Percentiles rank a stretch among this genome's conserved stretches.
Evolutionary conservation across 2,329 filamentous ascomycete genomes (phyloP).

Genomic region (Fusarium guadeloupense): DNA sequence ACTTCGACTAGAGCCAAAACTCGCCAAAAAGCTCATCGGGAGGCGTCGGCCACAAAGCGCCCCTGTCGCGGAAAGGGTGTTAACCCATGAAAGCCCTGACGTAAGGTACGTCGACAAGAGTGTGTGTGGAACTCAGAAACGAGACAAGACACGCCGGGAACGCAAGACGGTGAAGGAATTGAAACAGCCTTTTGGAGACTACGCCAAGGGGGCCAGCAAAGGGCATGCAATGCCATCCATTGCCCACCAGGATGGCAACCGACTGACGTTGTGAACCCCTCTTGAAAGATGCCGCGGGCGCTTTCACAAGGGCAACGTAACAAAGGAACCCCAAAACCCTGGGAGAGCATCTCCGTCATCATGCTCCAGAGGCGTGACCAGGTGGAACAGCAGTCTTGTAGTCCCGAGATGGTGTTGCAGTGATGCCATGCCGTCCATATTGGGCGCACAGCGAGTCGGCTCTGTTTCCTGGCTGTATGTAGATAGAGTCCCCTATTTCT

Average conservation of each 20-base stretch:
- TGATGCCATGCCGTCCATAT: constrained; percentile 46
- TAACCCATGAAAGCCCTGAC: constrained; percentile 43
- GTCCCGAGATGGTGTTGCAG: constrained; percentile 38
- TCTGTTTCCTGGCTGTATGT: constrained; percentile 8
- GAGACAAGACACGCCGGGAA: constrained; percentile 44
- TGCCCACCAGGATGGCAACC: constrained; percentile 29
- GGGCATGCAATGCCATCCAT: constrained; percentile 25
- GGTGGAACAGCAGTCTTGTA: constrained; percentile 35
- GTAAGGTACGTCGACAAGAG: constrained; percentile 43
- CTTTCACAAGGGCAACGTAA: constrained; percentile 29
- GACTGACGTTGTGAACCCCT: constrained; percentile 43
- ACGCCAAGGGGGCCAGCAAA: constrained; percentile 34
- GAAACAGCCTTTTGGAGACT: constrained; percentile 41
- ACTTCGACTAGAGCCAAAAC: constrained; percentile 35
- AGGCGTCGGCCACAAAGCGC: constrained; percentile 42
- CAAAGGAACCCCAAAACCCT: constrained; percentile 35
- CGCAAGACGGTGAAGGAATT: constrained; percentile 46
- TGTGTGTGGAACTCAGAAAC: constrained; percentile 40
- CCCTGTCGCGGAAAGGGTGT: constrained; percentile 43
- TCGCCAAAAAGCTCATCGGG: constrained; percentile 38
- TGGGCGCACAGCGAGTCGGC: constrained; percentile 30
- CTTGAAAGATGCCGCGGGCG: constrained; percentile 32
- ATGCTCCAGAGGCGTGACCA: constrained; percentile 32
- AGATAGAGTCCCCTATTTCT: constrained; percentile 11
- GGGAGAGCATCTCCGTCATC: constrained; percentile 40